Evolutionary conservation across 768 basidiomycete species (phyloP).

Genomic region (Dioszegia crocea): DNA sequence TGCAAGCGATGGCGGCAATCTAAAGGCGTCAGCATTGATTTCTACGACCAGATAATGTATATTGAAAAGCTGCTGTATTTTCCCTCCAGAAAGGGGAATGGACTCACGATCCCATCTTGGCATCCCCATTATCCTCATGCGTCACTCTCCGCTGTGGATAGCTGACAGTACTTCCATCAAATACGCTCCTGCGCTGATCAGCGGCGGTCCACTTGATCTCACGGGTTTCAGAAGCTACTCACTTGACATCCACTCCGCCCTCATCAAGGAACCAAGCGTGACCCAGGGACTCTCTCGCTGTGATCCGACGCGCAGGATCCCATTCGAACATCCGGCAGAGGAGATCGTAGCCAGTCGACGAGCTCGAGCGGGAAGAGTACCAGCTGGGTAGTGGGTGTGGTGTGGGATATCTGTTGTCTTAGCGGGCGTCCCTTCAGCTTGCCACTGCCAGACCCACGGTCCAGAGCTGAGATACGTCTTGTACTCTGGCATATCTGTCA

Average conservation of each 20-base stretch:
- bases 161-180: conserved; percentile 61
- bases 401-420: conserved; percentile 55
- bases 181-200: conserved; percentile 58
- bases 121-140: conserved; percentile 65
- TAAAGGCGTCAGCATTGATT: conserved; percentile 6
- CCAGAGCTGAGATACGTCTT: conserved; percentile 42
- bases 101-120: conserved; percentile 49
- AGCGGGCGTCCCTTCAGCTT: background rate
- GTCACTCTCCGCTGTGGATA: conserved; percentile 86
- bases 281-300: conserved; percentile 70
- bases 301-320: conserved; percentile 81
- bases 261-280: conserved; percentile 94
- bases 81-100: background rate
- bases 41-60: background rate
- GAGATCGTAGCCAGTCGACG: conserved; percentile 66
- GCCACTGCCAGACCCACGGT: conserved; percentile 38
- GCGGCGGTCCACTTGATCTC: no score
- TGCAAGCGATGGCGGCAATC: conserved; percentile 37
- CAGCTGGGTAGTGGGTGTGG: conserved; percentile 61
- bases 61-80: no score
- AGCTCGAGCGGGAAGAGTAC: conserved; percentile 54
- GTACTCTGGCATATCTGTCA: conserved; percentile 83
- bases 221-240: no score
- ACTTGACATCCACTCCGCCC: conserved; percentile 81
- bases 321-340: conserved; percentile 82